Evolutionary conservation across 805 yeast species (phyloP), one percentile per base, ranked within the genome.

Genomic region (Kazachstania bromeliacearum): DNA sequence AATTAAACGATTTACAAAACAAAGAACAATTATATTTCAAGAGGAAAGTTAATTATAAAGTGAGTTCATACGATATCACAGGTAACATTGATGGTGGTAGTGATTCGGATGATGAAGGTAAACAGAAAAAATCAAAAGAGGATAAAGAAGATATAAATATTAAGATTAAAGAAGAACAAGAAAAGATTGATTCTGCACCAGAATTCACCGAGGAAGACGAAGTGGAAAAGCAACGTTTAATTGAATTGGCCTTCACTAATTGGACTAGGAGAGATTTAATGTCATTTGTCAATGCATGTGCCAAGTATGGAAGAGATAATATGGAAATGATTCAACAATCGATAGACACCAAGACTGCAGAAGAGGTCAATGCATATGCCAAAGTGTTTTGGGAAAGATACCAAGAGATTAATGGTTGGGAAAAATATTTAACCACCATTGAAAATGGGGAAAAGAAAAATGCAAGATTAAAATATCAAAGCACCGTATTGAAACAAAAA

Each of bases 251-350:
- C 3, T 82, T 79, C 53, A 70, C 68, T 13, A 66, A 66, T 34
- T 83, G 92, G 92, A 68, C 80, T 2, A 71, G 79, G 53, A 67
- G 92, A 41, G 94, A 83, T 49, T 79, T 82, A 47, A 71, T 84
- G 28, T 73, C 75, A 36, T 81, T 77, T 47, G 66, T 82, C 28
- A 87, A 78, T 48, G 77, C 77, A 7, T 69, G 77, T 50, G 84
- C 83, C 1, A 77, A 71, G 42, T 73, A 63, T 53, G 92, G 94
- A 0, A 66, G 84, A 31, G 62, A 66, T 7, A 64, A 71, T 25
- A 65, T 62, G 37, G 59, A 53, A 8, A 55, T 63, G 31, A 79
- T 83, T 27, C 65, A 81, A 1, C 55, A 63, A 18, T 70, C 75
- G 10, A 60, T 81, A 37, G 75, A 75, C 12, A 68, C 71, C 22